phyloP scores from a whole-genome alignment of 1,284 basidiomycete genomes.

The Cutaneotrichosporon dermatis region DNA sequence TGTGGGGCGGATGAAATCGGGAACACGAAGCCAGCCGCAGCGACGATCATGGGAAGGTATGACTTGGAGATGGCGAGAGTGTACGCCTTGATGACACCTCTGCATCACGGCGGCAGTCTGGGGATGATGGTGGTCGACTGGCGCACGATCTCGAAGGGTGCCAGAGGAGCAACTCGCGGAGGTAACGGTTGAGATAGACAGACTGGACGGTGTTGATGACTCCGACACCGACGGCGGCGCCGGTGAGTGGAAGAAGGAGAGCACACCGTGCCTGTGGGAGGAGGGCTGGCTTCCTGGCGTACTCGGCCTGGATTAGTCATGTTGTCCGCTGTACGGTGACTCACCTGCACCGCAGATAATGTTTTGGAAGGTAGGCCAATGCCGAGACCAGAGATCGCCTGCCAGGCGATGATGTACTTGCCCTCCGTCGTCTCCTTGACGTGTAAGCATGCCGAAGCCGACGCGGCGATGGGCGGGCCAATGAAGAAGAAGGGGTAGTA shows the following conservation, averaged over 20 bases:
- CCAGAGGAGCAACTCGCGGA: constrained; percentile 32
- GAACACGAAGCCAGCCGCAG: constrained; percentile 42
- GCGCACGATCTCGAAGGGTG: constrained; percentile 40
- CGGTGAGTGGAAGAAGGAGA: constrained; percentile 50
- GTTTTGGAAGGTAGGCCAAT: constrained; percentile 44
- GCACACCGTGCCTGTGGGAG: constrained; percentile 41
- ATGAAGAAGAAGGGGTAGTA: constrained; percentile 49
- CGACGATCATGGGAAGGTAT: constrained; percentile 51
- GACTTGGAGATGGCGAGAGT: constrained; percentile 47
- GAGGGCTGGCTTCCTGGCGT: constrained; percentile 33
- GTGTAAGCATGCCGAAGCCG: constrained; percentile 54
- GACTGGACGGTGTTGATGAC: constrained; percentile 50
- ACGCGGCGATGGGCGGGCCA: constrained; percentile 40
- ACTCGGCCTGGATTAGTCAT: constrained; percentile 45
- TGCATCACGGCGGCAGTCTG: constrained; percentile 32
- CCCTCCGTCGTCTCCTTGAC: constrained; percentile 41
- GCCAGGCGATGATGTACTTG: constrained; percentile 50
- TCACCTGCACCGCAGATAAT: constrained; percentile 46
- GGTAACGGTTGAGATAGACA: constrained; percentile 36
- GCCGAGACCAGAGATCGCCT: constrained; percentile 50
- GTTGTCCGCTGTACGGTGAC: neutral
- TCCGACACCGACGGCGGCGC: constrained; percentile 49
- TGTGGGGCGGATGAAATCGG: constrained; percentile 49
- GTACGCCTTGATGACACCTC: constrained; percentile 50
- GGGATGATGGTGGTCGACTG: constrained; percentile 36